Conservation (phyloP, 2,329 filamentous ascomycete species). For the Trichoderma polysporum region DNA sequence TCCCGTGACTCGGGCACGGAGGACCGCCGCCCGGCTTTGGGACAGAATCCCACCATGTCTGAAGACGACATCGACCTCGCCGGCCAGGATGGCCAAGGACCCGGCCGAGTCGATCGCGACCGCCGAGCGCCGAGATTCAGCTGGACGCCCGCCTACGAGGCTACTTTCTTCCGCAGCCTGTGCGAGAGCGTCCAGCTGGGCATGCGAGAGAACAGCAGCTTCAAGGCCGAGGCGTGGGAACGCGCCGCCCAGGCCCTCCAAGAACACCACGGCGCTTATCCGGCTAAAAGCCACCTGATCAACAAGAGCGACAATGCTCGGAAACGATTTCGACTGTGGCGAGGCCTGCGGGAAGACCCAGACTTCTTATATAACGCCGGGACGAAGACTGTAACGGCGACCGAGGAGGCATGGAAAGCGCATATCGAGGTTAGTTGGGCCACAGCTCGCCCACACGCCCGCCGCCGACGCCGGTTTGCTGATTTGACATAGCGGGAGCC, state of each 20-base stretch:
- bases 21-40: neutral
- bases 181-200: slow-evolving; percentile 59
- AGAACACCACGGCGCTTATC: slow-evolving; percentile 55
- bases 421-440: slow-evolving; percentile 53
- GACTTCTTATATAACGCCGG: slow-evolving; percentile 55
- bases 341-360: slow-evolving; percentile 56
- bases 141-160: slow-evolving; percentile 59
- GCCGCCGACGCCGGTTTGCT: slow-evolving; percentile 19
- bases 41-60: slow-evolving; percentile 33
- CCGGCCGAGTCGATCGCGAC: slow-evolving; percentile 39
- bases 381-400: slow-evolving; percentile 53
- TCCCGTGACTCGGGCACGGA: neutral
- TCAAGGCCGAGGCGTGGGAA: slow-evolving; percentile 62
- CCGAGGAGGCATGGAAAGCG: slow-evolving; percentile 56
- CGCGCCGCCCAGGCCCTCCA: slow-evolving; percentile 54
- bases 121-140: slow-evolving; percentile 55
- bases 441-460: neutral
- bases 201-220: slow-evolving; percentile 57
- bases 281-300: slow-evolving; percentile 61
- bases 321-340: slow-evolving; percentile 62
- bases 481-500: slow-evolving; percentile 51
- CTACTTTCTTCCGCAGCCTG: slow-evolving; percentile 60
- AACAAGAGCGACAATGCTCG: slow-evolving; percentile 65
- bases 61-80: slow-evolving; percentile 41
- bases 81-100: slow-evolving; percentile 37